Evolutionary conservation across 2,329 filamentous ascomycete species (phyloP).

Genomic region (Arthrinium puccinioides): DNA sequence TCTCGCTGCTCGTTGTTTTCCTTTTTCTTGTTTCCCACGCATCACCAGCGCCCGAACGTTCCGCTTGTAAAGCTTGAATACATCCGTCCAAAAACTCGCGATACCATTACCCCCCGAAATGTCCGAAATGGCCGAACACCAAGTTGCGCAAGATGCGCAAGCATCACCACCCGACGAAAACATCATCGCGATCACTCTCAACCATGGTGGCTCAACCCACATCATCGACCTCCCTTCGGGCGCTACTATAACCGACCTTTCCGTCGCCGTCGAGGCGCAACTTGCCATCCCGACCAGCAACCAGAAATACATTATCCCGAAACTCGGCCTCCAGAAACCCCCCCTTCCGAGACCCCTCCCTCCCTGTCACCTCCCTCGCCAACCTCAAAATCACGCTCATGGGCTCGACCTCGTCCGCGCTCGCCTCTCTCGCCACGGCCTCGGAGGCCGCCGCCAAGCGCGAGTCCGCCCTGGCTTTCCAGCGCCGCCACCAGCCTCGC

Average conservation of each 20-base stretch:
- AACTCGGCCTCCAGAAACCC: constrained; percentile 55
- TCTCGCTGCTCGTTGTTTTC: no score
- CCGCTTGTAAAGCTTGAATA: no score
- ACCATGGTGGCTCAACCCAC: constrained; percentile 38
- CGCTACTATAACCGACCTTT: constrained; percentile 51
- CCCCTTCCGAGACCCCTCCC: constrained; percentile 54
- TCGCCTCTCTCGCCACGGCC: constrained; percentile 46
- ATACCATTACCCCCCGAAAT: no score
- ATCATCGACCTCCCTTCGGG: constrained; percentile 34
- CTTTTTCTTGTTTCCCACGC: no score
- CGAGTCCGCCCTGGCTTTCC: constrained; percentile 31
- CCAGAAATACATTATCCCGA: constrained; percentile 63
- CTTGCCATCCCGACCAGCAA: constrained; percentile 55
- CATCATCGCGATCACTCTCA: constrained; percentile 36
- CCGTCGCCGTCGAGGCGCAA: constrained; percentile 44
- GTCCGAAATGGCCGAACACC: constrained; percentile 12
- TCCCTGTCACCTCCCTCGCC: constrained; percentile 40
- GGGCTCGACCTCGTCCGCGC: constrained; percentile 53
- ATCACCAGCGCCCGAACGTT: no score
- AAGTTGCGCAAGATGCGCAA: constrained; percentile 5
- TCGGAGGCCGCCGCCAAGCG: constrained; percentile 39
- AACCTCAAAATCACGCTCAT: constrained; percentile 58
- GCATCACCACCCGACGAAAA: constrained; percentile 1
- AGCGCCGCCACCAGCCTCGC: constrained; percentile 18
- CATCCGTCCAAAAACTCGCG: no score